Conservation (phyloP, 495 filamentous ascomycete species). For the Margaritispora aquatica region DNA sequence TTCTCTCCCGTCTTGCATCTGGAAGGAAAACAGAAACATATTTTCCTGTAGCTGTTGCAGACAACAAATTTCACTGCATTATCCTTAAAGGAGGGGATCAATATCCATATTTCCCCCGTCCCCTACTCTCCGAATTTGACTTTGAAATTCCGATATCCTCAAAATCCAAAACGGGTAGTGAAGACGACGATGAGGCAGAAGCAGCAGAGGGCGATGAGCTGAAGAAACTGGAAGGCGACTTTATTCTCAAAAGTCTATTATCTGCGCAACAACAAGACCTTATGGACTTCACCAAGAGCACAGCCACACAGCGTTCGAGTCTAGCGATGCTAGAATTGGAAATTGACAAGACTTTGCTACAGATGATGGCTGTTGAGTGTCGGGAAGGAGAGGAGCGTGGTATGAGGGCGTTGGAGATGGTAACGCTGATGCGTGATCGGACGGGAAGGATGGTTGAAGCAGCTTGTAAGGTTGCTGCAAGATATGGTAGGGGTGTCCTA, state of each 20-base stretch:
- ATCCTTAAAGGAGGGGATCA: constrained; percentile 93
- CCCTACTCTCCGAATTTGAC: constrained; percentile 87
- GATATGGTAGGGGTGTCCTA: constrained; percentile 70
- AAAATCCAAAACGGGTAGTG: constrained; percentile 22
- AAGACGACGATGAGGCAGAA: constrained; percentile 25
- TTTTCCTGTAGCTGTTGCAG: constrained; percentile 91
- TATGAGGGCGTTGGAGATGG: constrained; percentile 86
- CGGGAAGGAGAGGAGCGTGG: constrained; percentile 85
- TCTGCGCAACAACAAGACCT: constrained; percentile 68
- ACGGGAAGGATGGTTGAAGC: constrained; percentile 81
- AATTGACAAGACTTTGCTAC: constrained; percentile 81
- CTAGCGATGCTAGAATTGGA: constrained; percentile 67
- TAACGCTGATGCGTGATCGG: constrained; percentile 68
- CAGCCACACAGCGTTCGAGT: constrained; percentile 55
- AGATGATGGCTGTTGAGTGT: constrained; percentile 86
- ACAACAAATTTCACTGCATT: constrained; percentile 94
- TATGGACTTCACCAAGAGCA: constrained; percentile 51
- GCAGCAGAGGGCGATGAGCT: constrained; percentile 29
- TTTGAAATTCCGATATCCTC: constrained; percentile 77
- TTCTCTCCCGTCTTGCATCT: constrained; percentile 69
- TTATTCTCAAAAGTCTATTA: constrained; percentile 66
- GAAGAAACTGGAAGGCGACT: constrained; percentile 63
- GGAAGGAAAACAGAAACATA: constrained; percentile 86
- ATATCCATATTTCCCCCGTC: constrained; percentile 91
- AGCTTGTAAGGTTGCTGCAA: constrained; percentile 72